Conservation (phyloP, 768 basidiomycete genomes). For the Lactarius sp. region DNA sequence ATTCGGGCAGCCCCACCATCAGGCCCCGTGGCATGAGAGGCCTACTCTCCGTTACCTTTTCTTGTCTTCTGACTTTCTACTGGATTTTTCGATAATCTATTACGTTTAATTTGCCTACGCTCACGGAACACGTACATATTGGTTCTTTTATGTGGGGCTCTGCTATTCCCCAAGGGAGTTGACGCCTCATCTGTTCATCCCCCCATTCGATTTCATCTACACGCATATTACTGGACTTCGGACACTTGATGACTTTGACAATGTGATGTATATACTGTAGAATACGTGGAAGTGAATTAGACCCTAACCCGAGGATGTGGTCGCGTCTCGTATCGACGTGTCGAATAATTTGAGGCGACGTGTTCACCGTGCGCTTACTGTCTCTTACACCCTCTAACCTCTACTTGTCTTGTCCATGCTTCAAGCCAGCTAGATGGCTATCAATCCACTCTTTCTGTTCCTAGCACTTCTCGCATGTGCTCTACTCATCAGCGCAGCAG, state of each 20-base stretch:
- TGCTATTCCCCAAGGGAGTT: background rate
- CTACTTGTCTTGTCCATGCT: conserved; percentile 20
- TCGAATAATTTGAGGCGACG: background rate
- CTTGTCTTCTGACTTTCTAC: conserved; percentile 4
- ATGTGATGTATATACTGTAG: background rate
- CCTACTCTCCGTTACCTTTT: conserved; percentile 1
- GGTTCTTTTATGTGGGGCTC: background rate
- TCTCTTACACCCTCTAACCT: background rate
- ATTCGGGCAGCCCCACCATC: background rate
- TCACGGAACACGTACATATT: background rate
- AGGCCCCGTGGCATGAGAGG: background rate
- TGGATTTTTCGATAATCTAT: conserved; percentile 11
- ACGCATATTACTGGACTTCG: conserved; percentile 12
- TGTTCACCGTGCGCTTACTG: background rate
- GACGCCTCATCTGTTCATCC: no score
- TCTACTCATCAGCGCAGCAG: conserved; percentile 47
- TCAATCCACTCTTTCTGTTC: conserved; percentile 29
- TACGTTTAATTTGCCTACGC: background rate
- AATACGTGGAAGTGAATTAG: background rate
- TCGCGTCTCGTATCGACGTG: conserved; percentile 17
- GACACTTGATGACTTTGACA: background rate
- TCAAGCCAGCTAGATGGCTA: conserved; percentile 28
- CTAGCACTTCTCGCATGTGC: conserved; percentile 33
- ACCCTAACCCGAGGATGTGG: conserved; percentile 17
- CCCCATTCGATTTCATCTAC: conserved; percentile 5